Evolutionary conservation across 2,329 filamentous ascomycete genomes (phyloP).

Genomic region (Fusarium pininemorale): DNA sequence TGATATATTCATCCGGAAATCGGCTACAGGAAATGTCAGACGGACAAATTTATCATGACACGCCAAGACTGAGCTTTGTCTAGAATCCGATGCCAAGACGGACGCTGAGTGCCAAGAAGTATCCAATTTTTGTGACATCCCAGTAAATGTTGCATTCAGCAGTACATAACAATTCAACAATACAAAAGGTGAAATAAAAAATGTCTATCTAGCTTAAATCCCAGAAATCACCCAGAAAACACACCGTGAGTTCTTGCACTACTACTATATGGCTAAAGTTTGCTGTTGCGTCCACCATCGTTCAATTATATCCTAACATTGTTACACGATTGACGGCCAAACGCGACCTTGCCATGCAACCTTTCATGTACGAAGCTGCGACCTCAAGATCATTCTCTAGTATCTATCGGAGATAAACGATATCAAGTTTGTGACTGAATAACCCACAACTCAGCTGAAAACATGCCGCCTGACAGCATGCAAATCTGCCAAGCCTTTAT

Average conservation of each 20-base stretch:
- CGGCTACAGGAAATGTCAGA: neutral
- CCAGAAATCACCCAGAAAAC: neutral
- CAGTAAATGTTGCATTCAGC: neutral
- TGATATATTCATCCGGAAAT: neutral
- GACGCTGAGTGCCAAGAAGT: slow-evolving; percentile 13
- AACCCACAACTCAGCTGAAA: neutral
- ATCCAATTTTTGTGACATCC: slow-evolving; percentile 1
- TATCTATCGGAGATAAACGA: too few relatives aligned
- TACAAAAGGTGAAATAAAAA: neutral
- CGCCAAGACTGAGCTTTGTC: slow-evolving; percentile 29
- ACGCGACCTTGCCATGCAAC: too few relatives aligned
- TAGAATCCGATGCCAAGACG: slow-evolving; percentile 31
- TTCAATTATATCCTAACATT: too few relatives aligned
- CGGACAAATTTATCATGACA: slow-evolving; percentile 18
- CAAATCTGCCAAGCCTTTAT: neutral
- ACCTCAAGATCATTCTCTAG: neutral
- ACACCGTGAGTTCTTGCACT: neutral
- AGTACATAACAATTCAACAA: neutral
- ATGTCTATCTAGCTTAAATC: neutral
- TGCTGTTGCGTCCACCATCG: neutral
- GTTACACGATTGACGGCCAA: neutral
- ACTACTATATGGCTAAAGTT: neutral
- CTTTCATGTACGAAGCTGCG: neutral
- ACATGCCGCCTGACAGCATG: neutral
- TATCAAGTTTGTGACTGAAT: neutral